These are phyloP conservation scores for Mercurialis annua DNA, from an alignment of 345 rosid species.

Conservation along the genomic window DNA sequence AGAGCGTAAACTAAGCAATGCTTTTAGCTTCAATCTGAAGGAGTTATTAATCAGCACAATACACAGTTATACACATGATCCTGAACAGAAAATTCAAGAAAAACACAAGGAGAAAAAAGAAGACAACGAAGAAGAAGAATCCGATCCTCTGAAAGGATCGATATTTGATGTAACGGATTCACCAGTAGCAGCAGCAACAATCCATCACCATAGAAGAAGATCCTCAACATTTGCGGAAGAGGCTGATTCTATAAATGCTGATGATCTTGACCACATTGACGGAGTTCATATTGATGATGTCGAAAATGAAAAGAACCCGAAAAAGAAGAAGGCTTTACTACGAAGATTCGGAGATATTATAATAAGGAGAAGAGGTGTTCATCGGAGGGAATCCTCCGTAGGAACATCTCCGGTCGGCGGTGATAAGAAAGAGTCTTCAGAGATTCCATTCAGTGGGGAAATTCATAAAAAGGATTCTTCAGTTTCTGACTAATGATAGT, in stretches of 20 bases:
- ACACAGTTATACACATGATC: slow-evolving; percentile 30
- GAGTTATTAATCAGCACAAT: slow-evolving; percentile 43
- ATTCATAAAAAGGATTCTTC: neutral
- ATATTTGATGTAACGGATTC: slow-evolving; percentile 60
- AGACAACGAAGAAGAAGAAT: slow-evolving; percentile 17
- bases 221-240: slow-evolving; percentile 40
- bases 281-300: slow-evolving; percentile 42
- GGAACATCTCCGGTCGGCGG: slow-evolving; percentile 13
- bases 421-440: slow-evolving; percentile 10
- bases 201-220: slow-evolving; percentile 32
- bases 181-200: slow-evolving; percentile 29
- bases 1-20: slow-evolving; percentile 37
- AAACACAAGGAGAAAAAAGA: slow-evolving; percentile 20
- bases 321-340: slow-evolving; percentile 69
- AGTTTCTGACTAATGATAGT: neutral
- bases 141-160: slow-evolving; percentile 63
- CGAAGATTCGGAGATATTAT: slow-evolving; percentile 71
- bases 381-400: slow-evolving; percentile 34
- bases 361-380: slow-evolving; percentile 39
- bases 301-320: slow-evolving; percentile 49
- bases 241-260: slow-evolving; percentile 37
- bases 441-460: neutral
- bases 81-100: slow-evolving; percentile 27
- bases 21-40: slow-evolving; percentile 48
- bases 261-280: slow-evolving; percentile 48